A percentile compares a stretch with the other conserved stretches of the same genome.
Conservation (phyloP, 192 early-diverging fungal genomes). For the Funneliformis geosporum region DNA sequence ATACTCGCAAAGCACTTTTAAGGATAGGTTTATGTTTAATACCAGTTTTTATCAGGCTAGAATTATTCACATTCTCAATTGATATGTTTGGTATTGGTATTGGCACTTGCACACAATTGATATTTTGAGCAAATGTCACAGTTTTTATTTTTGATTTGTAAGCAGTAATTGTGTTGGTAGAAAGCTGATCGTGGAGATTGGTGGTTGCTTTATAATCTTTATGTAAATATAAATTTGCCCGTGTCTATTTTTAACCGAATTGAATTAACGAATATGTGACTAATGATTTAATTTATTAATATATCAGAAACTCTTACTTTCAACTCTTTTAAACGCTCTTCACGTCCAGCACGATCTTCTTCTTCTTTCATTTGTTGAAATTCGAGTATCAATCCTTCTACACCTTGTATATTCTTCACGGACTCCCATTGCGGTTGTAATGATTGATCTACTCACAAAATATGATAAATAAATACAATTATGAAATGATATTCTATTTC, state of each 20-base stretch:
- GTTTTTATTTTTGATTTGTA: not conserved
- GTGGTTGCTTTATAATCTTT: not conserved
- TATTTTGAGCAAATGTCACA: not conserved
- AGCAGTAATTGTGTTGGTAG: not conserved
- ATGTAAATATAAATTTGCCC: too few species aligned
- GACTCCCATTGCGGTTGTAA: not conserved
- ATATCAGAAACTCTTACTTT: not conserved
- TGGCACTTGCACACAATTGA: not conserved
- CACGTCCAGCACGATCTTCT: not conserved
- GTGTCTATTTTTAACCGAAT: too few species aligned
- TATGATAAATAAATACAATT: not conserved
- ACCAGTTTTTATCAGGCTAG: not conserved
- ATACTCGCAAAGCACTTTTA: not conserved
- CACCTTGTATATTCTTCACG: not conserved
- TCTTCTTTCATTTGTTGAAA: not conserved
- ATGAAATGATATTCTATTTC: not conserved
- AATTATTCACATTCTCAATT: not conserved
- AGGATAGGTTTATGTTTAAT: not conserved
- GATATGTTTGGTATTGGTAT: not conserved
- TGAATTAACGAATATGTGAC: too few species aligned
- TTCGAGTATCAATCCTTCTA: not conserved
- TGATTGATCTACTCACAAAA: not conserved
- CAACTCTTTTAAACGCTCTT: not conserved
- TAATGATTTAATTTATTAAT: not conserved
- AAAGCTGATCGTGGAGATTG: not conserved